A percentile compares a stretch with the other conserved stretches of the same genome.
Evolutionary conservation across 2,329 filamentous ascomycete species (phyloP).

Genomic region (Nemania diffusa): DNA sequence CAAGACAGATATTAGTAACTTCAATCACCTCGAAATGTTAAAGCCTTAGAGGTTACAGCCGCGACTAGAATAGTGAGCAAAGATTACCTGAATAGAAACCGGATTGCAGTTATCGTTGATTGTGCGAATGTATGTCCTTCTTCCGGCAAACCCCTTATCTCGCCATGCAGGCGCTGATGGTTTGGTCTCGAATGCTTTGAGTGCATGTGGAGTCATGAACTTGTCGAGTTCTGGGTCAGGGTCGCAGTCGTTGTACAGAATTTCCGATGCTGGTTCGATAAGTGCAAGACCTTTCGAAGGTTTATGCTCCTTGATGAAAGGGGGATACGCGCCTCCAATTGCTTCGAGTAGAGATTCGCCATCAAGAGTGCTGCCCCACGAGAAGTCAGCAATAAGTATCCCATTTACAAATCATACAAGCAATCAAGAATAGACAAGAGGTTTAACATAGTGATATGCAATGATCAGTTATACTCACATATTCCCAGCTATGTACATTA

Average conservation of each 20-base stretch:
- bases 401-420: too few relatives aligned
- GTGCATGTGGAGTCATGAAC: conserved; percentile 35
- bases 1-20: background rate
- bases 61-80: background rate
- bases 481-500: conserved; percentile 39
- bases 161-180: conserved; percentile 39
- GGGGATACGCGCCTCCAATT: conserved; percentile 37
- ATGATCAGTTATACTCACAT: too few relatives aligned
- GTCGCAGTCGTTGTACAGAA: conserved; percentile 42
- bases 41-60: background rate
- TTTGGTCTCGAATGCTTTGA: conserved; percentile 34
- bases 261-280: conserved; percentile 41
- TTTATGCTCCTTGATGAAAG: conserved; percentile 38
- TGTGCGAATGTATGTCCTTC: conserved; percentile 39
- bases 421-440: background rate
- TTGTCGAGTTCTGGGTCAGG: conserved; percentile 28
- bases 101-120: conserved; percentile 41
- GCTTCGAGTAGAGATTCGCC: conserved; percentile 33
- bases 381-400: background rate
- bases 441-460: background rate
- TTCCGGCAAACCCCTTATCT: conserved; percentile 37
- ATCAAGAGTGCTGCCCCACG: conserved; percentile 28
- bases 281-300: conserved; percentile 35
- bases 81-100: conserved; percentile 27
- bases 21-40: background rate